Percentiles rank a stretch among this genome's conserved stretches.
These are phyloP conservation scores for Cordyceps cicadae DNA, from an alignment of 2,329 filamentous ascomycete species.

Conservation along the genomic window DNA sequence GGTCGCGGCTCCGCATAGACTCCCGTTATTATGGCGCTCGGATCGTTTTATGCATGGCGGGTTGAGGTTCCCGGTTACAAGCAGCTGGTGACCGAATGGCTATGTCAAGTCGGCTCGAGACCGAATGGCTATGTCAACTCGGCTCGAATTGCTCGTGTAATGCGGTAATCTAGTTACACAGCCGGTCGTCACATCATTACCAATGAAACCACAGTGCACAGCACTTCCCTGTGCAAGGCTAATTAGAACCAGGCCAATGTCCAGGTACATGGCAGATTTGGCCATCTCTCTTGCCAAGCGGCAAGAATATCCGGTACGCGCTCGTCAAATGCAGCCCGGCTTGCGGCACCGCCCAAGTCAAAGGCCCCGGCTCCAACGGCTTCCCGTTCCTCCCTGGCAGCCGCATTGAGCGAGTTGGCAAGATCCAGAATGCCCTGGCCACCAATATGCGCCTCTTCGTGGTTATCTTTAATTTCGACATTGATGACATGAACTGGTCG, in stretches of 20 bases:
- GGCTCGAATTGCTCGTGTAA: not conserved
- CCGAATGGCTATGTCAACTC: not conserved
- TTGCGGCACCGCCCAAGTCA: constrained; percentile 58
- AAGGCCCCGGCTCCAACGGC: constrained; percentile 56
- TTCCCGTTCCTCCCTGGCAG: constrained; percentile 68
- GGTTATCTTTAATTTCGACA: constrained; percentile 96
- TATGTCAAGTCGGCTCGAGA: not conserved
- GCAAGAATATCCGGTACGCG: constrained; percentile 85
- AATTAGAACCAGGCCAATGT: constrained; percentile 83
- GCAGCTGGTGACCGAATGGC: not conserved
- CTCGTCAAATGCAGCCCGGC: constrained; percentile 78
- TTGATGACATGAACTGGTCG: constrained; percentile 96
- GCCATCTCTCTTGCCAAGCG: constrained; percentile 92
- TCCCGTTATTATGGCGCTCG: not conserved
- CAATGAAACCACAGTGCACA: not conserved
- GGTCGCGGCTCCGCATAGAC: constrained; percentile 5
- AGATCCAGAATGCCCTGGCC: constrained; percentile 88
- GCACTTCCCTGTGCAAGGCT: not conserved
- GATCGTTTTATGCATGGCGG: too few relatives aligned
- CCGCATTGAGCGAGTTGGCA: constrained; percentile 74
- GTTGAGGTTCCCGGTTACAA: too few relatives aligned
- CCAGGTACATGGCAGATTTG: constrained; percentile 84
- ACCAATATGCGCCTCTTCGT: constrained; percentile 88
- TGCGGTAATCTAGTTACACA: not conserved
- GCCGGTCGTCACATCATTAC: constrained; percentile 1